A percentile compares a stretch with the other conserved stretches of the same genome.
Conservation (phyloP, 192 early-diverging fungal species). For the Podochytrium sp. region DNA sequence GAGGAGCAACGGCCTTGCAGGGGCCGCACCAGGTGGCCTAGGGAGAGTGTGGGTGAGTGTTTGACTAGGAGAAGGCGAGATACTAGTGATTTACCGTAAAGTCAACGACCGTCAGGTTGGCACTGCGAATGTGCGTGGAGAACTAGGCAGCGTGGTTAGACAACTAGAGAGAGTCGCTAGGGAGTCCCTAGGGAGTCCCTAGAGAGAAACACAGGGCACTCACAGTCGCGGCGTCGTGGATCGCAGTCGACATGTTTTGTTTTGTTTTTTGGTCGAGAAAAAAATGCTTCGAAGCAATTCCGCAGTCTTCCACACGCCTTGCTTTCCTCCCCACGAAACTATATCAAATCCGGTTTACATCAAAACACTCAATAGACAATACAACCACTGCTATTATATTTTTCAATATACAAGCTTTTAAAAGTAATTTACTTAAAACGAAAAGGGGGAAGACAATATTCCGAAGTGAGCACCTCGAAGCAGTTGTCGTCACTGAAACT, state of each 20-base stretch:
- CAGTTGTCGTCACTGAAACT: no score
- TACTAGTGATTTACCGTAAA: conserved; percentile 59
- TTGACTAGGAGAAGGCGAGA: background rate
- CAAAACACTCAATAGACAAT: no score
- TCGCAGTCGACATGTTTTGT: conserved; percentile 2
- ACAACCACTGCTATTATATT: no score
- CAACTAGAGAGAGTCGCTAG: background rate
- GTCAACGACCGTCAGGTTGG: conserved; percentile 66
- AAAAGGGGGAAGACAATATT: no score
- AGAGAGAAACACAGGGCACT: background rate
- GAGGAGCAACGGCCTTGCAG: conserved; percentile 75
- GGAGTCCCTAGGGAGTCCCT: background rate
- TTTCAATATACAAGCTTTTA: no score
- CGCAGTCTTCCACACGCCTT: no score
- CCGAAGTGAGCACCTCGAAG: no score
- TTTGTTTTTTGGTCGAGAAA: conserved; percentile 9
- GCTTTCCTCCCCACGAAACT: no score
- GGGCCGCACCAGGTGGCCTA: conserved; percentile 73
- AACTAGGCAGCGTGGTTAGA: background rate
- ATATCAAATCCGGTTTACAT: no score
- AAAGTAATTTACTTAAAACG: no score
- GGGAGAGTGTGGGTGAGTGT: background rate
- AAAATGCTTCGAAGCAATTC: background rate
- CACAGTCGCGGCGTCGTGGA: background rate
- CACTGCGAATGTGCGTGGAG: background rate